Evolutionary conservation across 2,329 filamentous ascomycete genomes (phyloP), one percentile per base, ranked within the genome.

Genomic region (Colletotrichum sansevieriae): DNA sequence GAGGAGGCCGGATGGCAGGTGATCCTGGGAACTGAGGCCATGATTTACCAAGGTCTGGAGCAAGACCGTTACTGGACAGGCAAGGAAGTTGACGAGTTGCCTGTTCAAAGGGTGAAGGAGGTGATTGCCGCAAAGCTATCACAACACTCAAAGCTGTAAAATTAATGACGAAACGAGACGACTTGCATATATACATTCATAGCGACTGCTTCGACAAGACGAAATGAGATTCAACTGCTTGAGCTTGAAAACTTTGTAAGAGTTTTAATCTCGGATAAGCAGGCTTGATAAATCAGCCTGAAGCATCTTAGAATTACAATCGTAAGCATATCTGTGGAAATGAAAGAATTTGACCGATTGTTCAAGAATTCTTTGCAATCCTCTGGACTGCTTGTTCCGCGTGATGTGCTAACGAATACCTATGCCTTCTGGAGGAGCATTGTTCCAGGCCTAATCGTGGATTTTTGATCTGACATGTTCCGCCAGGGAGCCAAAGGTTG

Each of bases 11-110:
- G 90, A 0, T 94, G 92, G 92, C 86, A 90, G 78, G 89, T 94
- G 1, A 91, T 94, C 25, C 77, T 93, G 6, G 92, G 92, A 0
- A 93, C 91, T 0, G 92, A 94, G 81, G 90, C 92, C 0, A 81
- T 94, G 83, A 91, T 94, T 71, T 93, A 90, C 80, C 92, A 94
- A 78, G 92, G 92, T 0, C 77, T 94, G 18, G 92, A 92, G 78
- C 68, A 79, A 77, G 83, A 86, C 69, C 79, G 77, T 60, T 83
- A 83, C 71, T 94, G 92, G 91, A 92, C 90, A 0, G 91, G 90
- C 0, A 84, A 82, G 73, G 77, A 84, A 35, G 76, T 90, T 1
- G 81, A 83, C 12, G 83, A 91, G 39, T 78, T 92, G 70, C 89
- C 90, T 1, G 84, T 92, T 1, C 78, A 85, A 39, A 80, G 84